Conservation (phyloP, 2,329 filamentous ascomycete genomes). For the Penicillium sp. region DNA sequence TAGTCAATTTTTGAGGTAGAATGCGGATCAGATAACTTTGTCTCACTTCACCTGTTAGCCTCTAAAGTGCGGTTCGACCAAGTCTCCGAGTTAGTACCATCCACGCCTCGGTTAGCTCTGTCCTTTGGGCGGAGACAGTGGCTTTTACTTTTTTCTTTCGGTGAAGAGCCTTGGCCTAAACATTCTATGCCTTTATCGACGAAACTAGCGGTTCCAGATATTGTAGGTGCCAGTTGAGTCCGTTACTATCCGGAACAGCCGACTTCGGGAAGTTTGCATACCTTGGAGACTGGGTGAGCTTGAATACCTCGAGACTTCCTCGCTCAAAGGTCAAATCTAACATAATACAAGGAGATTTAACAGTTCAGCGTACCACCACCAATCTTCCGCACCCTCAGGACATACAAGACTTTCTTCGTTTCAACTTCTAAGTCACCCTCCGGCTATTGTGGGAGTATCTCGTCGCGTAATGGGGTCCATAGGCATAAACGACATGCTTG, state of each 20-base stretch:
- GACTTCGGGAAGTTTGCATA: neutral
- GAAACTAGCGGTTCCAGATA: neutral
- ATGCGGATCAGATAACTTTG: constrained; percentile 4
- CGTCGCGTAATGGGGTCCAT: neutral
- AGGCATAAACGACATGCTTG: constrained; percentile 17
- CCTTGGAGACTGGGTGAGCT: neutral
- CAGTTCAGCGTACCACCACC: neutral
- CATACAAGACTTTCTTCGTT: neutral
- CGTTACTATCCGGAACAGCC: neutral
- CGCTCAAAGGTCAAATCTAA: neutral
- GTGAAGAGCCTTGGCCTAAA: neutral
- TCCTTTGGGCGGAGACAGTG: neutral
- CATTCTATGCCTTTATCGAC: neutral
- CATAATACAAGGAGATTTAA: neutral
- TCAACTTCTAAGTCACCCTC: neutral
- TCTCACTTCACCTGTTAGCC: neutral
- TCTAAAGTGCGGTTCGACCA: neutral
- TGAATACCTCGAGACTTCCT: neutral
- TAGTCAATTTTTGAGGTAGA: neutral
- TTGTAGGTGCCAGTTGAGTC: neutral
- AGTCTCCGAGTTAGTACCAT: neutral
- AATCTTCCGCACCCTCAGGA: neutral
- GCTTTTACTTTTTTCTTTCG: neutral
- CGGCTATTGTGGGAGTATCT: neutral
- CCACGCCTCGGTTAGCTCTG: neutral